These are phyloP conservation scores for Colletotrichum paranaense DNA, from an alignment of 2,329 filamentous ascomycete genomes.

Conservation along the genomic window DNA sequence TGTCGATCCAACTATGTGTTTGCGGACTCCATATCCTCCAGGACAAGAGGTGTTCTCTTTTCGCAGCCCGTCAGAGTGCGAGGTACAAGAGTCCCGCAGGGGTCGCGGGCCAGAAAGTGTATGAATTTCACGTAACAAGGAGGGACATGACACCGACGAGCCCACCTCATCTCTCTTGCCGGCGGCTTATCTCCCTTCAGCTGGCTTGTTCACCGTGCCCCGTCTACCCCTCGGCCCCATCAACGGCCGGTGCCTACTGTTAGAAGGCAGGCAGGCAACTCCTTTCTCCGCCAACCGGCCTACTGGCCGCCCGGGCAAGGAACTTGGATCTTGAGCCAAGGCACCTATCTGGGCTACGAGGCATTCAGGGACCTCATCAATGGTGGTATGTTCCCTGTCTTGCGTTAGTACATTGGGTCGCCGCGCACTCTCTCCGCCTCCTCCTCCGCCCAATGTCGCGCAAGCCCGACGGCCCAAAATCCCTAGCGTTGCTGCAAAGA, in stretches of 20 bases:
- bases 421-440: slow-evolving; percentile 10
- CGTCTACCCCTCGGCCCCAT: neutral
- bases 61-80: neutral
- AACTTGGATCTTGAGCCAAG: neutral
- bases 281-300: neutral
- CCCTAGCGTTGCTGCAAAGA: slow-evolving; percentile 13
- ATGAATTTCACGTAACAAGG: slow-evolving; percentile 7
- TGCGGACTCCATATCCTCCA: neutral
- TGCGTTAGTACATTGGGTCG: neutral
- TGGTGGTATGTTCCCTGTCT: neutral
- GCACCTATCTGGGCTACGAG: neutral
- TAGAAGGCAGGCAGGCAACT: slow-evolving; percentile 2
- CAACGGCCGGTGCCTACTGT: neutral
- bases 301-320: neutral
- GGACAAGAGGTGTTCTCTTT: neutral
- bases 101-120: neutral
- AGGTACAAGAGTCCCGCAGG: neutral
- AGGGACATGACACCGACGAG: neutral
- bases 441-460: slow-evolving; percentile 6
- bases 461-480: neutral
- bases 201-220: neutral
- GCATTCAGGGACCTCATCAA: neutral
- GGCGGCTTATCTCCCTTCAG: neutral
- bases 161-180: neutral
- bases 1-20: neutral